Base-by-base conservation (phyloP, 2,329 filamentous ascomycete species). In the Penicillium sp. region DNA sequence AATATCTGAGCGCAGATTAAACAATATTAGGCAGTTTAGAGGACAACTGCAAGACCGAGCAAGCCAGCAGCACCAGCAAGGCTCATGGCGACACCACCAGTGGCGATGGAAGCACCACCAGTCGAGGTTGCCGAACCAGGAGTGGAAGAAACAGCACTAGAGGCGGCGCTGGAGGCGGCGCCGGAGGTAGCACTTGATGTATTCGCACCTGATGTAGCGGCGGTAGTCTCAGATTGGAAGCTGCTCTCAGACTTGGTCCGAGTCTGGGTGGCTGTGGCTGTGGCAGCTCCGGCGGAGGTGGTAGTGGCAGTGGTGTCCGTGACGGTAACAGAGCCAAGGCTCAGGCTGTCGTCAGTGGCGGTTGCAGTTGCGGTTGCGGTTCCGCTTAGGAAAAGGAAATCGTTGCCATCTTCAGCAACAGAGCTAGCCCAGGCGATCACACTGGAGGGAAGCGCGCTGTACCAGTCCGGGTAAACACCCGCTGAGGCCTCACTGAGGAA, bases 401-500 rank as follows among this genome's bases (percentile, higher is more conserved):
- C n/a, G 2, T 34, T 21, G 1, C 50, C 20, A 4, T 48, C 6
- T 20, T 12, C n/a, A 7, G 24, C 32, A 12, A 21, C 37, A n/a
- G 45, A 27, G 29, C 59, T 57, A 18, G 63, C 49, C 51, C 62
- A 68, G 23, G 59, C 63, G 52, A 65, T 61, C 24, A 64, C 60
- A 29, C 55, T 56, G 33, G 39, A 47, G 9, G 64, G 65, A 8
- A 68, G 56, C 13, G 42, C 44, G 44, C 61, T 60, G 42, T 66
- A 68, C 65, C 65, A 67, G 40, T 47, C 59, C 3, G 65, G 63
- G 9, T 57, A 57, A 45, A 55, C 58, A 9, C 60, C 64, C 24
- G 61, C 60, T 6, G 46, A 29, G 40, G 51, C 51, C 12, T 59
- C 60, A 42, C 49, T 59, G 17, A 56, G 34, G n/a, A 65, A 39